These are phyloP conservation scores for Metarhizium humberi DNA, from an alignment of 2,329 filamentous ascomycete species.

Conservation along the genomic window DNA sequence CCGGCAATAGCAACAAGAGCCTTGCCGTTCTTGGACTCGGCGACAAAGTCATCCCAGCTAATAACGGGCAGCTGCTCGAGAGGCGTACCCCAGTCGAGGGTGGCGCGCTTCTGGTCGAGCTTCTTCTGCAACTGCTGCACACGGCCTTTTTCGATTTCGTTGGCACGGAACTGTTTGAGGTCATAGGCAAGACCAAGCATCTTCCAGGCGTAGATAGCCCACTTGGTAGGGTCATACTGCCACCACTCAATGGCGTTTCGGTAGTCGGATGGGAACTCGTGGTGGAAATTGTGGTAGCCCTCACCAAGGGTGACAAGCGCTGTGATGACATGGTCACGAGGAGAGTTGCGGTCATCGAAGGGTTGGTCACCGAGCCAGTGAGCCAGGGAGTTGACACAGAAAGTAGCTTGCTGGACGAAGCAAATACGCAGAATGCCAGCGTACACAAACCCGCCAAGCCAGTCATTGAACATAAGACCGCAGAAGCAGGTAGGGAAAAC, in stretches of 20 bases:
- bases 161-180: conserved; percentile 82
- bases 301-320: conserved; percentile 78
- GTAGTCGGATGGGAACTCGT: conserved; percentile 90
- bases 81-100: conserved; percentile 77
- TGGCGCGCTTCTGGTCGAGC: conserved; percentile 75
- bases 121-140: conserved; percentile 88
- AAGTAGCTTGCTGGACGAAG: conserved; percentile 86
- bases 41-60: conserved; percentile 78
- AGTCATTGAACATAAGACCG: conserved; percentile 74
- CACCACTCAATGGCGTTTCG: conserved; percentile 86
- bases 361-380: conserved; percentile 90
- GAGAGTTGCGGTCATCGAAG: conserved; percentile 87
- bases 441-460: conserved; percentile 74
- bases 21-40: conserved; percentile 66
- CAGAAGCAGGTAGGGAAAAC: conserved; percentile 66
- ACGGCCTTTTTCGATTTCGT: conserved; percentile 88
- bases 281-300: conserved; percentile 93
- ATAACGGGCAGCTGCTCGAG: conserved; percentile 79
- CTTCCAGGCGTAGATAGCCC: conserved; percentile 80
- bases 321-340: conserved; percentile 79
- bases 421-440: conserved; percentile 79
- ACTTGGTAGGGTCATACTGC: conserved; percentile 89
- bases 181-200: conserved; percentile 75
- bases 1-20: conserved; percentile 70
- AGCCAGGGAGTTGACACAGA: conserved; percentile 85